Evolutionary conservation across 208 protist genomes (phyloP).

Genomic region (Acanthamoeba lenticulata): DNA sequence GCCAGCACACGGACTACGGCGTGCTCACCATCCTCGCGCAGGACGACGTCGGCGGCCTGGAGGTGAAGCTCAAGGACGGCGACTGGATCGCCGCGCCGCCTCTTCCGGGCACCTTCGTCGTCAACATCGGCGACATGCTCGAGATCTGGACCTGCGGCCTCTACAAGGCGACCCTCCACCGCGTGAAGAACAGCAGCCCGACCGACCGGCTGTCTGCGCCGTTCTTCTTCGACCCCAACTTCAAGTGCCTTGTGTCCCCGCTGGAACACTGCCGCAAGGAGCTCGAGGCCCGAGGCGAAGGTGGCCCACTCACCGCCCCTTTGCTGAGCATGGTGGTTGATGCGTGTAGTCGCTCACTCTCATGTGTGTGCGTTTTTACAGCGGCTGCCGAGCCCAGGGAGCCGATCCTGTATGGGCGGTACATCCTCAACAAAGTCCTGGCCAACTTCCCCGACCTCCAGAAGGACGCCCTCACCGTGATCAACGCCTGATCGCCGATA

Average conservation of each 20-base stretch:
- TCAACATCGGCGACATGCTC: background rate
- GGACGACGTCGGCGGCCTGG: background rate
- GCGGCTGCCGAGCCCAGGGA: background rate
- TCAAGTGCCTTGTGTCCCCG: background rate
- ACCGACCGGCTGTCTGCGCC: no score
- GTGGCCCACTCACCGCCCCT: background rate
- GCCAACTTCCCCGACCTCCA: background rate
- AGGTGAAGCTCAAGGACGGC: background rate
- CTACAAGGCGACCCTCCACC: background rate
- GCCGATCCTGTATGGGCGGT: background rate
- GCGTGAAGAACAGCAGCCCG: background rate
- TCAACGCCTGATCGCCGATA: background rate
- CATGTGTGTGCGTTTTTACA: background rate
- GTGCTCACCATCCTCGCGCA: background rate
- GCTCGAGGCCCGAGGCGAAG: background rate
- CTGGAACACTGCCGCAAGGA: background rate
- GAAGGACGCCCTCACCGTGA: constrained; percentile 6
- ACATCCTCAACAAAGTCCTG: background rate
- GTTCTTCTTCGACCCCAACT: background rate
- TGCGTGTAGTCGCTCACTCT: background rate
- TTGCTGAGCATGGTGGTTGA: background rate
- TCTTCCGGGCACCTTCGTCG: background rate
- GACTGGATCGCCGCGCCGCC: background rate
- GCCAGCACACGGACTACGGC: background rate
- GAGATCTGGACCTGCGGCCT: background rate